Base-by-base conservation (phyloP, 177 flowering plant genomes). In the Vitis hybrid region DNA sequence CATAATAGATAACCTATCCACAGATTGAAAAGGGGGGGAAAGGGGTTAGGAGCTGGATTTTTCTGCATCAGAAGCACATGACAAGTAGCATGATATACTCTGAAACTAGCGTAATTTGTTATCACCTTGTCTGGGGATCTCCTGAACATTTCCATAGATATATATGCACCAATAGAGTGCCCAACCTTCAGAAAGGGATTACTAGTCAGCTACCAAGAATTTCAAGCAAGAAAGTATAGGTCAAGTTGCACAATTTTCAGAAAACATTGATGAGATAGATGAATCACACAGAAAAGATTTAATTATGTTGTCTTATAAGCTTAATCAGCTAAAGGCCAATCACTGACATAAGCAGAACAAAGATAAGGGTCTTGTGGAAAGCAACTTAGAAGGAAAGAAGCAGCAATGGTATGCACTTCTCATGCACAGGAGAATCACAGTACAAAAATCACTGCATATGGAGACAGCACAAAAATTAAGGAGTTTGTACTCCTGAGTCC, bases 161-260 rank as follows among this genome's bases (percentile, higher is more conserved):
- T 90, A 69, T 93, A 85, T 63, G 98, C 78, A 81, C 98, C 99
- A 82, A 95, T 88, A 22, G 99, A 95, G 76, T 95, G 99, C 52
- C 96, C 97, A 74, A 93, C 94, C 99, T 95, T 60, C 76, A 82
- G 22, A 64, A 47, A 64, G 8, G 68, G 75, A 65, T 70, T 55
- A 60, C 15, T 71, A 12, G 65, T 69, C 67, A 78, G 68, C 53
- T 31, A 12, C 53, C 22, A 70, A 24, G 49, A 56, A 55, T 38
- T 57, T 63, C 33, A 52, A 18, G n/a, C 9, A 44, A 70, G 28
- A 56, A 65, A 44, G 20, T 10, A 49, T 2, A 57, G 28, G 33
- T 50, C 14, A 20, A 71, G 13, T 66, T 53, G 18, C 56, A 65
- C 2, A 11, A 20, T 49, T 18, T 19, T 19, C 19, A 3, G 47